Conservation (phyloP, 805 yeast species). For the Kodamaea lidongshanica region DNA sequence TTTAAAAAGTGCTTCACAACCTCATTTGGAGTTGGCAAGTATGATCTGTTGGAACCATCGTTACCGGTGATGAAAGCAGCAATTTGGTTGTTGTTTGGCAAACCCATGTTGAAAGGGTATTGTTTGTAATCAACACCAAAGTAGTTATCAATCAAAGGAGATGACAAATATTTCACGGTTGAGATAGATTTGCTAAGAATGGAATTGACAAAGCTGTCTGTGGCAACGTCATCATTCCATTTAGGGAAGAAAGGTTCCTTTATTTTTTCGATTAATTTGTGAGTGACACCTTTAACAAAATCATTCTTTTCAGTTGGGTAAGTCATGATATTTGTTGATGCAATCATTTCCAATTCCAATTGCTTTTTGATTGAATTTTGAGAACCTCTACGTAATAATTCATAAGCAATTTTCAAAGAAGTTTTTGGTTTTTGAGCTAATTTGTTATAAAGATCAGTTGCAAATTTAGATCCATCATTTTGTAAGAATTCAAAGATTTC, state of each 20-base stretch:
- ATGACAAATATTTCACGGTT: slow-evolving; percentile 20
- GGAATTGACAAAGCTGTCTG: slow-evolving; percentile 14
- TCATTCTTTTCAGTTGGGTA: slow-evolving; percentile 45
- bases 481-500: slow-evolving; percentile 49
- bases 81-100: slow-evolving; percentile 68
- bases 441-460: slow-evolving; percentile 48
- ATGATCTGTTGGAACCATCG: slow-evolving; percentile 58
- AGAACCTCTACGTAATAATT: slow-evolving; percentile 57
- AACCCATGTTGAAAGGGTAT: slow-evolving; percentile 66
- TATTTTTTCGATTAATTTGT: slow-evolving; percentile 57
- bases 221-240: slow-evolving; percentile 31
- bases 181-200: slow-evolving; percentile 16
- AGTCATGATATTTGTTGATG: slow-evolving; percentile 71
- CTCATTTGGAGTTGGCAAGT: slow-evolving; percentile 63
- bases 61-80: slow-evolving; percentile 62
- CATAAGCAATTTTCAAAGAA: slow-evolving; percentile 69
- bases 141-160: slow-evolving; percentile 34
- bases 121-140: slow-evolving; percentile 34
- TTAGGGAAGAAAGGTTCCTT: slow-evolving; percentile 43
- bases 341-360: slow-evolving; percentile 61
- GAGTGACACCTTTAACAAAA: slow-evolving; percentile 63
- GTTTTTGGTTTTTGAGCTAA: slow-evolving; percentile 66
- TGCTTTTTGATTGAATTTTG: slow-evolving; percentile 56
- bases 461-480: slow-evolving; percentile 59
- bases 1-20: slow-evolving; percentile 56